Percentiles rank a stretch among this genome's conserved stretches.
These are phyloP conservation scores for Trametes elegans DNA, from an alignment of 768 basidiomycete species.

Conservation along the genomic window DNA sequence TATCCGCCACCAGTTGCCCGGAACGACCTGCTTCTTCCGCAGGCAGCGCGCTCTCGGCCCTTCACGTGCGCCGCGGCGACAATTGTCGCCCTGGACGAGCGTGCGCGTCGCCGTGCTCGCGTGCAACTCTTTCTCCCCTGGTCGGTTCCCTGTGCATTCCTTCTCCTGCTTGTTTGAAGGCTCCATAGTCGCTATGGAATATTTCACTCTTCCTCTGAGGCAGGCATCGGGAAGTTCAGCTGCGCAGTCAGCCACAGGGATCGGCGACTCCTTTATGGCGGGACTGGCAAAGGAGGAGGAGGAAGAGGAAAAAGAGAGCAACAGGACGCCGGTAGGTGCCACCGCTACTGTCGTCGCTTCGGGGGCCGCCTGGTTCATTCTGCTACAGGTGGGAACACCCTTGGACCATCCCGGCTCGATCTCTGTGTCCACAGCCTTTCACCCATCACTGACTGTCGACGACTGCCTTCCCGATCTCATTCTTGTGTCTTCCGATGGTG, in stretches of 20 bases:
- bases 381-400: neutral
- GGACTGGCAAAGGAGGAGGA: neutral
- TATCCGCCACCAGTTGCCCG: no score
- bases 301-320: neutral
- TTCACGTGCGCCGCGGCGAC: no score
- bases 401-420: neutral
- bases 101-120: no score
- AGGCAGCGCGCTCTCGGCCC: no score
- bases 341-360: no score
- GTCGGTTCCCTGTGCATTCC: no score
- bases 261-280: neutral
- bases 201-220: no score
- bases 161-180: no score
- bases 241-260: neutral
- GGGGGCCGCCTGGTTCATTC: neutral
- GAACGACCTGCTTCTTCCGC: no score
- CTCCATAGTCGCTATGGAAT: no score
- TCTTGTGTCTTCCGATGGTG: conserved; percentile 66
- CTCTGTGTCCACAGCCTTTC: conserved; percentile 84
- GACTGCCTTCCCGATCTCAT: conserved; percentile 54
- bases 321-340: conserved; percentile 3
- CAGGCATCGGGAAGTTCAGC: neutral
- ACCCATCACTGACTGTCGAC: conserved; percentile 57
- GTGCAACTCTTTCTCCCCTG: no score
- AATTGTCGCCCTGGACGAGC: no score